Conservation (phyloP, 2,329 filamentous ascomycete species). For the Sporothrix pseudoabietina region DNA sequence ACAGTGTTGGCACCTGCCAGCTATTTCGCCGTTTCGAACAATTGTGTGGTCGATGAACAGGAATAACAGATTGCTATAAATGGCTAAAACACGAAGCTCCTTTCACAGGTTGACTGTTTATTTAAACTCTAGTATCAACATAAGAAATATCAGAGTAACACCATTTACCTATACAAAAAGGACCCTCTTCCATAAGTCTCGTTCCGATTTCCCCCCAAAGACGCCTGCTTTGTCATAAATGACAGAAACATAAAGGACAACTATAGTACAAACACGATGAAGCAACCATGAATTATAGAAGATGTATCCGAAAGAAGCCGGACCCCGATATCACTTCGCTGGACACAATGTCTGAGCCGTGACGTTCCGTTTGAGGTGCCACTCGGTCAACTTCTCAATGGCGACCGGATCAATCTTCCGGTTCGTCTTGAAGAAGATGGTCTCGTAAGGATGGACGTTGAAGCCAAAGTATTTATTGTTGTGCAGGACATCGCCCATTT, state of each 20-base stretch:
- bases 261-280: neutral
- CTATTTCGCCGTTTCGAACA: neutral
- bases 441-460: conserved; percentile 46
- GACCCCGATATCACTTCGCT: neutral
- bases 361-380: conserved; percentile 36
- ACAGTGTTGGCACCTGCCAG: neutral
- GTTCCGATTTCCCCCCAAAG: neutral
- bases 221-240: neutral
- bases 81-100: no score
- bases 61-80: no score
- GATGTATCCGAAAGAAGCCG: no score
- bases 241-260: neutral
- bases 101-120: no score
- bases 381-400: conserved; percentile 40
- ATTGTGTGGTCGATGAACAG: neutral
- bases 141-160: no score
- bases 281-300: neutral
- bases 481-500: conserved; percentile 33
- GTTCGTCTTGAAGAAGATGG: conserved; percentile 44
- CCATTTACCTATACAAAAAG: neutral
- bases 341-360: neutral
- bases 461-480: conserved; percentile 40
- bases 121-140: no score
- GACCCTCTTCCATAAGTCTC: neutral
- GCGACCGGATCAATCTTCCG: conserved; percentile 39